These are phyloP conservation scores for Kwoniella dejecticola DNA, from an alignment of 768 basidiomycete genomes.

Conservation along the genomic window DNA sequence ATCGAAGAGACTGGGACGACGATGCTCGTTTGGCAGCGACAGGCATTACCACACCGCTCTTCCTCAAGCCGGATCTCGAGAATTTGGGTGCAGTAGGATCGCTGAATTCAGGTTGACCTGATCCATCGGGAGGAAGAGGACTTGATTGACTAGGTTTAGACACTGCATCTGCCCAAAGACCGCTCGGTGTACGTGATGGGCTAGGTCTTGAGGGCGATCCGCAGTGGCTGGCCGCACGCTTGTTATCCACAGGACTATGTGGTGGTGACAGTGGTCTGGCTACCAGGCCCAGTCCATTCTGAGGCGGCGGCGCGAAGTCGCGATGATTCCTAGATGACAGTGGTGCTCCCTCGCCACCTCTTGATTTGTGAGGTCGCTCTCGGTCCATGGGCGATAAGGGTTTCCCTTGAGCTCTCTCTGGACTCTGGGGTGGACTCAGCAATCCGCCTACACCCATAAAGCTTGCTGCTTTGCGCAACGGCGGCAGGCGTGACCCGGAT, in stretches of 20 bases:
- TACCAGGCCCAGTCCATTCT: conserved; percentile 12
- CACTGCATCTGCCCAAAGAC: conserved; percentile 29
- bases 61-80: conserved; percentile 45
- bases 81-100: conserved; percentile 43
- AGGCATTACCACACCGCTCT: conserved; percentile 44
- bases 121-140: conserved; percentile 9
- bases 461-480: conserved; percentile 22
- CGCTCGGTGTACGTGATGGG: conserved; percentile 9
- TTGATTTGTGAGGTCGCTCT: conserved; percentile 25
- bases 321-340: conserved; percentile 27
- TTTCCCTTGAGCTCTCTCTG: conserved; percentile 18
- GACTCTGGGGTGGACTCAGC: conserved; percentile 36
- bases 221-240: conserved; percentile 5
- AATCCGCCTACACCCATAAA: conserved; percentile 37
- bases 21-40: conserved; percentile 20
- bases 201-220: background rate
- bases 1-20: conserved; percentile 13
- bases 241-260: conserved; percentile 14
- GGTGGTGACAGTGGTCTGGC: conserved; percentile 35
- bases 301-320: conserved; percentile 4
- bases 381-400: conserved; percentile 27
- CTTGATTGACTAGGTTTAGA: conserved; percentile 7
- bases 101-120: conserved; percentile 3
- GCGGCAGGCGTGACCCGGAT: background rate
- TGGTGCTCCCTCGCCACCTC: background rate